Evolutionary conservation across 2,329 filamentous ascomycete species (phyloP).

Genomic region (Fusarium caatingaense): DNA sequence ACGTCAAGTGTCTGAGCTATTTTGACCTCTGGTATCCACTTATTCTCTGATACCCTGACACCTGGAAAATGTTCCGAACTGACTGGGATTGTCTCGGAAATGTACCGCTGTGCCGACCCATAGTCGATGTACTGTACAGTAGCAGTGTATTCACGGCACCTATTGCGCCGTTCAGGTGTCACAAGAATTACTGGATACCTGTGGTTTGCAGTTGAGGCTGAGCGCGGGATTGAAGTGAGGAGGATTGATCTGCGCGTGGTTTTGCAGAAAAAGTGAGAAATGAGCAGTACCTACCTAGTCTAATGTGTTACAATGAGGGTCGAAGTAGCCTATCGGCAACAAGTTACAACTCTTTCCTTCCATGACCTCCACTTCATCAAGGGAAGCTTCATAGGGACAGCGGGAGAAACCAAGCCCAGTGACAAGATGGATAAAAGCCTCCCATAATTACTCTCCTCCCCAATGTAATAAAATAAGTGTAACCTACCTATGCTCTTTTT

Average conservation of each 20-base stretch:
- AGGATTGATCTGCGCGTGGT: conserved; percentile 29
- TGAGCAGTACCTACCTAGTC: conserved; percentile 7
- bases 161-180: background rate
- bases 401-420: conserved; percentile 29
- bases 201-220: conserved; percentile 9
- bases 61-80: conserved; percentile 25
- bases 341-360: background rate
- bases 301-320: background rate
- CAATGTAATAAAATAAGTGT: background rate
- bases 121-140: background rate
- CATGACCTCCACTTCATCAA: background rate
- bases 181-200: background rate
- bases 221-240: conserved; percentile 7
- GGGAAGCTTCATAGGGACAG: conserved; percentile 17
- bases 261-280: conserved; percentile 31
- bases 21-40: accelerated
- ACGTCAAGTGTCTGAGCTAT: background rate
- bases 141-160: background rate
- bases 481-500: background rate
- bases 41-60: background rate
- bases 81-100: conserved; percentile 18
- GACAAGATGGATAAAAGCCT: conserved; percentile 7
- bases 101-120: background rate
- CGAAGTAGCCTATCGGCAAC: background rate
- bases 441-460: background rate